Base-by-base conservation (phyloP, 371 early-diverging fungal species). In the Apophysomyces sp. region DNA sequence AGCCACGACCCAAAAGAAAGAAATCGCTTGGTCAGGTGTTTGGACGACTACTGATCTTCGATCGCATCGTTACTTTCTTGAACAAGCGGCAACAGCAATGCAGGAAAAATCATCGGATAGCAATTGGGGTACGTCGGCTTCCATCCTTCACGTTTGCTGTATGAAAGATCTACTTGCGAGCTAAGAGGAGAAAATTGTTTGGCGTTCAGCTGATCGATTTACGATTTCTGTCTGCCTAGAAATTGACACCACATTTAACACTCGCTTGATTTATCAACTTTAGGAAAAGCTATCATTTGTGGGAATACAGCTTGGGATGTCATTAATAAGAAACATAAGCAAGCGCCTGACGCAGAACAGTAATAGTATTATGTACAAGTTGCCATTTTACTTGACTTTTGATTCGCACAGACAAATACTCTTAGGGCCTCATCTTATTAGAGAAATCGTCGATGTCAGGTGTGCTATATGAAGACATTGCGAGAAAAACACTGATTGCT, bases 371-470 rank as follows among this genome's bases (percentile, higher is more conserved):
- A 4, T 39, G 3, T 31, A 24, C 34, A 26, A 32, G 31, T 31
- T 9, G 7, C 49, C 26, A 44, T 16, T 36, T 56, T 12, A 57
- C 28, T 36, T 8, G 7, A 24, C 13, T 21, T 36, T 13, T 2
- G 29, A 31, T 57, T 21, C 13, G 28, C 13, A 8, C 51, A 77
- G 74, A 21, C 71, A 69, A 21, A 62, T 62, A 37, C 67, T 78
- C n/a, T 69, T 72, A 21, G 61, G 67, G 6, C 74, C 74, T 41
- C 74, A 78, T 54, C 44, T 78, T 34, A 65, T 78, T 55, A 72
- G 78, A 34, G 78, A 78, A 53, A 49, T 74, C 32, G 63, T 75
- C 4, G 78, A 78, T 51, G 59, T 78, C 54, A 72, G 70, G 78
- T 77, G 15, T 24, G 24, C 51, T 8, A 13, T 34, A n/a, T 15